These are phyloP conservation scores for Talaromyces sp. DNA, from an alignment of 2,329 filamentous ascomycete species.

Conservation along the genomic window DNA sequence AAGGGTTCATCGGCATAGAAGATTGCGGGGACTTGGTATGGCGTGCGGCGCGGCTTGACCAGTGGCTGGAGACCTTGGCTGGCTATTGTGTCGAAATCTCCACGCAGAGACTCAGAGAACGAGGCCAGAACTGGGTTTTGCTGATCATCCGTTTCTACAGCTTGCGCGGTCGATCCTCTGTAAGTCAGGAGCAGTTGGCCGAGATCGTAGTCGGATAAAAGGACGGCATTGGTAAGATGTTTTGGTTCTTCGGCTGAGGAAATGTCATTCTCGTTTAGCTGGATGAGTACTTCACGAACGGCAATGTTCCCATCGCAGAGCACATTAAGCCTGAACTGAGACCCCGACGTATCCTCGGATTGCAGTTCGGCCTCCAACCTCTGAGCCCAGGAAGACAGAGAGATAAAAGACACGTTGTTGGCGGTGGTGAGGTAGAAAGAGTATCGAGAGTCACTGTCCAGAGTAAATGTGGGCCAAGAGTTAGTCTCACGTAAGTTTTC, in stretches of 20 bases:
- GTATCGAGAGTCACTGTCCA: constrained; percentile 56
- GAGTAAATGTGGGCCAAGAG: constrained; percentile 56
- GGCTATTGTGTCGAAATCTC: constrained; percentile 28
- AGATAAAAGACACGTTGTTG: constrained; percentile 55
- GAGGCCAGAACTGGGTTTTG: constrained; percentile 32
- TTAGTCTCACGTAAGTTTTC: constrained; percentile 26
- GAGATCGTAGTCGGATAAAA: constrained; percentile 57
- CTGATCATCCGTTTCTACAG: constrained; percentile 53
- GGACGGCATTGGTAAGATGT: constrained; percentile 50
- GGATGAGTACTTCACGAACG: constrained; percentile 50
- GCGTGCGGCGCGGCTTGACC: constrained; percentile 36
- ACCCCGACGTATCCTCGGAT: constrained; percentile 51
- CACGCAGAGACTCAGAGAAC: constrained; percentile 28
- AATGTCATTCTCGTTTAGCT: constrained; percentile 33
- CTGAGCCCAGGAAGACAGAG: constrained; percentile 57
- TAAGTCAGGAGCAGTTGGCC: constrained; percentile 59
- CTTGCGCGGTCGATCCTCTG: constrained; percentile 50
- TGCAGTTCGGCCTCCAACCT: constrained; percentile 58
- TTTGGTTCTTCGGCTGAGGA: constrained; percentile 27
- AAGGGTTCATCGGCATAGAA: constrained; percentile 42
- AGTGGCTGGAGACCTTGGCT: constrained; percentile 20
- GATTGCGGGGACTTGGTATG: constrained; percentile 44
- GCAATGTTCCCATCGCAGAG: constrained; percentile 55
- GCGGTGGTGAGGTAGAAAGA: constrained; percentile 59
- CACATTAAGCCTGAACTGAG: constrained; percentile 56